phyloP scores from a whole-genome alignment of 306 rosid genomes.

The Hylodesmum podocarpum region DNA sequence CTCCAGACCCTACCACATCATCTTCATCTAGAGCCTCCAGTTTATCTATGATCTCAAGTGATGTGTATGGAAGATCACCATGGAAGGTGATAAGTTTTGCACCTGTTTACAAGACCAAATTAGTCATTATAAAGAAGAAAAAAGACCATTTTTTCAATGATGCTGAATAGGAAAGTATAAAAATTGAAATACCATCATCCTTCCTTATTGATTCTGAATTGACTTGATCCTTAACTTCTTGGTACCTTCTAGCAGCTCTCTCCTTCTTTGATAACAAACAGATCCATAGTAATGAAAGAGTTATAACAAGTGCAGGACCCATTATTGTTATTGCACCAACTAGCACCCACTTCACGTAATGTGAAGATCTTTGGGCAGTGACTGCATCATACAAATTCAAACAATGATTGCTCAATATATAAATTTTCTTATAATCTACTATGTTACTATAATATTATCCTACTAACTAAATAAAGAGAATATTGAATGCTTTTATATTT shows the following conservation, averaged over 20 bases:
- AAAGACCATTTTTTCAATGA: background rate
- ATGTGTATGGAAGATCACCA: constrained; percentile 82
- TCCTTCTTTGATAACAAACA: constrained; percentile 71
- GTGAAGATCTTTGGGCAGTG: constrained; percentile 73
- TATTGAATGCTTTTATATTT: background rate
- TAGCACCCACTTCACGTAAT: constrained; percentile 68
- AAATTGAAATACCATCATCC: constrained; percentile 18
- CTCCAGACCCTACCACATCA: constrained; percentile 80
- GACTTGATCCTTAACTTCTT: constrained; percentile 74
- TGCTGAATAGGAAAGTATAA: background rate
- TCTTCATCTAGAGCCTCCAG: constrained; percentile 74
- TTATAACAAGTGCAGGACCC: constrained; percentile 57
- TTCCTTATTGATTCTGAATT: constrained; percentile 53
- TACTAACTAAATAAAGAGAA: background rate
- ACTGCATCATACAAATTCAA: constrained; percentile 46
- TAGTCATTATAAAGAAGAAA: background rate
- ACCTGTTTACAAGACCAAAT: constrained; percentile 41
- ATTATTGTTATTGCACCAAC: constrained; percentile 69
- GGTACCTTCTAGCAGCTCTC: constrained; percentile 64
- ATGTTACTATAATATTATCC: background rate
- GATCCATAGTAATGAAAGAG: constrained; percentile 70
- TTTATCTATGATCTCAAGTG: constrained; percentile 72
- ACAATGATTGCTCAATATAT: background rate
- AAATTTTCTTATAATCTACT: background rate
- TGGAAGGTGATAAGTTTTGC: constrained; percentile 81